A percentile compares a stretch with the other conserved stretches of the same genome.
phyloP scores from a whole-genome alignment of 116 monocot species.

The Zostera marina region DNA sequence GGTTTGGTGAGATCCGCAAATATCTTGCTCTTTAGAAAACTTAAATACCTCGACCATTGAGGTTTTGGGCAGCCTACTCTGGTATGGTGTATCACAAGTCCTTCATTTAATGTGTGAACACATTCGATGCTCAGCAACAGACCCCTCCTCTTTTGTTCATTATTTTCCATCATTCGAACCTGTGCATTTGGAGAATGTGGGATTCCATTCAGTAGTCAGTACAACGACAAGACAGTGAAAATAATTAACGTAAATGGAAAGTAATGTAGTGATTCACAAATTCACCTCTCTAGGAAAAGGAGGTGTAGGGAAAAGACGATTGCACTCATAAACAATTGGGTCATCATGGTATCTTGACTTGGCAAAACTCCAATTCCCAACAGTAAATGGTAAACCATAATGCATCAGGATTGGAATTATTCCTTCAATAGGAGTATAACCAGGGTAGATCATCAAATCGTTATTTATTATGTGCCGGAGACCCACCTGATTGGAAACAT shows the following conservation, averaged over 20 bases:
- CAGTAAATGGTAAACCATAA: slow-evolving; percentile 82
- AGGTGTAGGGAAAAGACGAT: slow-evolving; percentile 70
- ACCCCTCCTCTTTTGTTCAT: slow-evolving; percentile 39
- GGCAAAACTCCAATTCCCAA: slow-evolving; percentile 94
- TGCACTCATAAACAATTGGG: slow-evolving; percentile 84
- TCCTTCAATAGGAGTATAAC: slow-evolving; percentile 62
- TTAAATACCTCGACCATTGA: slow-evolving; percentile 69
- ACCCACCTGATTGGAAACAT: slow-evolving; percentile 41
- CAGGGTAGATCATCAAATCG: slow-evolving; percentile 95
- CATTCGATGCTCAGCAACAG: slow-evolving; percentile 88
- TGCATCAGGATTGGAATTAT: slow-evolving; percentile 79
- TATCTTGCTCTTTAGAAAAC: slow-evolving; percentile 71
- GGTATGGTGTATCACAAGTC: slow-evolving; percentile 71
- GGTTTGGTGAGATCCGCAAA: slow-evolving; percentile 75
- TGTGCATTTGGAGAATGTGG: slow-evolving; percentile 15
- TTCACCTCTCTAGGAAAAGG: slow-evolving; percentile 90
- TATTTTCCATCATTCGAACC: slow-evolving; percentile 57
- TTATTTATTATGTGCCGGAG: slow-evolving; percentile 90
- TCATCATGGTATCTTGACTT: slow-evolving; percentile 85
- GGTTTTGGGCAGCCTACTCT: slow-evolving; percentile 63
- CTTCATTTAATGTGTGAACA: slow-evolving; percentile 94
- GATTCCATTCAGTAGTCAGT: no score
- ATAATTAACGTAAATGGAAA: neutral
- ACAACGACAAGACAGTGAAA: neutral
- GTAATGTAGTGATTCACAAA: neutral